Evolutionary conservation across 495 filamentous ascomycete genomes (phyloP), one percentile per base, ranked within the genome.

Genomic region (Trichocladium antarcticum): DNA sequence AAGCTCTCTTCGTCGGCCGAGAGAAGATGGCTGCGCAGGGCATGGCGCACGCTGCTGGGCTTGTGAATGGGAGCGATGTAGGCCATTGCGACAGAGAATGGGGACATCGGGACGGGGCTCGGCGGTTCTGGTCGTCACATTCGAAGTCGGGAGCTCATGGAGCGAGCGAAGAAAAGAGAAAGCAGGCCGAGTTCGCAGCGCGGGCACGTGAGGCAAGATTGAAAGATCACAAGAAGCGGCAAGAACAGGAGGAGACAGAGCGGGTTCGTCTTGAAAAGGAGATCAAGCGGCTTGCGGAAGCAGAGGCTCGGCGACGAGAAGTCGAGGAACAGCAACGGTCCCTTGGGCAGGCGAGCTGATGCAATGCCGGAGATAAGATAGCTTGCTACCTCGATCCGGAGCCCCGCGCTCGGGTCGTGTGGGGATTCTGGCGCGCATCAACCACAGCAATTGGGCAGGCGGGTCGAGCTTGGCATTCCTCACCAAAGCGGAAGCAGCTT

Each of bases 51-150:
- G 64, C 86, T 93, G 62, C 82, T 95, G 21, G 92, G 84, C 55
- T 83, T 73, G 66, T 97, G 92, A 47, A 99, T 94, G 5, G 92
- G 89, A 52, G 87, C 88, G 50, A 99, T 70, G 58, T 96, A 99
- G 40, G 93, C 84, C 92, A 99, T 99, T 29, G 17, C 44, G 48
- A 44, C 15, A 15, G 47, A 49, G 40, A 51, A 37, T 32, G 24
- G 35, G 49, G 42, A 55, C 41, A 29, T 7, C 15, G 27, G 31
- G 3, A 8, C 42, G 22, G 17, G 6, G 40, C 10, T 22, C 9
- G 12, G 27, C 16, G 7, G 12, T 32, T 24, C 1, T 20, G 27
- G 16, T 24, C 5, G 38, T 58, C 39, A 60, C 57, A 60, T 62
- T 47, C 50, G 60, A 15, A 31, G n/a, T 29, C 11, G 8, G 42